Base-by-base conservation (phyloP, 2,329 filamentous ascomycete species). In the Zasmidium angulare region DNA sequence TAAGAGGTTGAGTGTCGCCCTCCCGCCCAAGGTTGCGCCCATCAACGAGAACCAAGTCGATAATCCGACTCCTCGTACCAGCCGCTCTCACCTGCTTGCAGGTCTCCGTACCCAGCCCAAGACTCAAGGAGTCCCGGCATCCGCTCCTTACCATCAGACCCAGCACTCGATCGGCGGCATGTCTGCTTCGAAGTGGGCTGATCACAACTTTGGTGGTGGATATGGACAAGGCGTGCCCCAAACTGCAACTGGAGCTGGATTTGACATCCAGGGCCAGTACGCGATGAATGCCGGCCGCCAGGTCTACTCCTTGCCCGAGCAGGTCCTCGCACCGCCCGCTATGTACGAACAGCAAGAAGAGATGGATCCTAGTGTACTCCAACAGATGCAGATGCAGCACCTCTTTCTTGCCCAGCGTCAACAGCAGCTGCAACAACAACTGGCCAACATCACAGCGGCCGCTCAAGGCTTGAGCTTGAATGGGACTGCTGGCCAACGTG, bases 81-180 rank as follows among this genome's bases (percentile, higher is more conserved):
- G 92, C 77, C 91, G 95, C 66, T 96, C 92, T 65, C 95, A 99
- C 73, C 84, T 99, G 65, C 86, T 99, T 71, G 93, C 93, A 62
- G 93, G 93, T 58, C 83, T 99, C 62, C 87, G 95, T 72, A 99
- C 95, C 63, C 92, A 93, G 53, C 95, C 95, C 40, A 97, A 96
- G 82, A 93, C 89, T 51, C 85, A 87, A 20, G 84, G 87, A 43
- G 88, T 86, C 49, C 87, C 88, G 68, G 82, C 85, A 46, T 85
- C 84, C 63, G 82, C 84, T 69, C 84, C 86, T 59, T 84, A 84
- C 63, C 80, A 82, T 61, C 84, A 87, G 73, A 79, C 72, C 60
- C 79, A 80, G 69, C 78, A 81, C 68, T 76, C 75, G 55, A 66
- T 77, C 60, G 79, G 71, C 53, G 68, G 77, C 48, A 72, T 80